Evolutionary conservation across 2,329 filamentous ascomycete species (phyloP), one percentile per base, ranked within the genome.

Genomic region (Basipetospora chlamydospora): DNA sequence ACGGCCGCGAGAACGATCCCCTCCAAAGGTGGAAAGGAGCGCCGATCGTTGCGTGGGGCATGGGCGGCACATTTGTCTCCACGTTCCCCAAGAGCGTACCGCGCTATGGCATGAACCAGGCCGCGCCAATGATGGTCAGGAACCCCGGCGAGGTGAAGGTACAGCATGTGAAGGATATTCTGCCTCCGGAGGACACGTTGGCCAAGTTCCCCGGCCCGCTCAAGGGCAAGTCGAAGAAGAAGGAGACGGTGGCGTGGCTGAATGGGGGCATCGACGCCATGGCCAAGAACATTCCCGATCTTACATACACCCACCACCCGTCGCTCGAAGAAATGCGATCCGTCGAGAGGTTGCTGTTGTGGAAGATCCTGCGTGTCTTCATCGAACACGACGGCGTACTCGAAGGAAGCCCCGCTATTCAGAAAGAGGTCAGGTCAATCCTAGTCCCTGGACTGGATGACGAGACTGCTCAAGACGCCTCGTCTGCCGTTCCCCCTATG

Each of bases 211-310:
- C 90, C 0, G 90, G 90, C 0, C 90, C 92, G 3, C 61, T 98
- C 20, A 86, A 80, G 55, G 71, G 77, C 28, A 96, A 95, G 52
- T 76, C 78, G 2, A 96, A 94, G 66, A 98, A 98, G 66, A 98
- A 96, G 61, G 88, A 98, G 38, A 72, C 85, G 0, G 47, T 87
- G 29, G 58, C 73, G 2, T 98, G 92, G 90, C 64, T 98, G 30
- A 71, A 67, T 4, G 63, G 70, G 41, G 84, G 79, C 36, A 88
- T 96, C 39, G 77, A 83, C 26, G 61, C 62, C 1, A 59, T 95
- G 25, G 83, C 92, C 51, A 70, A 65, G 47, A 66, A 58, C 37
- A 52, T 60, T 35, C 73, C 60, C 33, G 69, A 59, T 46, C 59
- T 58, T 22, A 60, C 58, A 12, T 66, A 67, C 40, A 61, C 56